Conservation (phyloP, 2,329 filamentous ascomycete genomes). For the Samsoniella hepiali region DNA sequence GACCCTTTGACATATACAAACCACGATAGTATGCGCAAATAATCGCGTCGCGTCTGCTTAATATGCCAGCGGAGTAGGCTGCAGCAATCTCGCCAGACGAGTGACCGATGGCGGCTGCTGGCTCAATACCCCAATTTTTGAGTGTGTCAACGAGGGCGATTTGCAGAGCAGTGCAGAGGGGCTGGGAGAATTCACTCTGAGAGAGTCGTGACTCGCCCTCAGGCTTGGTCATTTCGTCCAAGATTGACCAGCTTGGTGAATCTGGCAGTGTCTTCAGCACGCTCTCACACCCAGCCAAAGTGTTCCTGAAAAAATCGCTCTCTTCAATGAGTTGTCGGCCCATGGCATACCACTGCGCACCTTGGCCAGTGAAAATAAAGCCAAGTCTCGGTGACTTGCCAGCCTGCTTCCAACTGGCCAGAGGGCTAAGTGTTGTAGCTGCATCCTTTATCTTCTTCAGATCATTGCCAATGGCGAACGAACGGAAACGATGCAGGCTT, state of each 20-base stretch:
- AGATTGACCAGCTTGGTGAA: slow-evolving; percentile 26
- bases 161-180: slow-evolving; percentile 31
- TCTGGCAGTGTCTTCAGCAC: slow-evolving; percentile 22
- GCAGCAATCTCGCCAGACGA: slow-evolving; percentile 51
- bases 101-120: slow-evolving; percentile 42
- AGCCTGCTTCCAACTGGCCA: slow-evolving; percentile 20
- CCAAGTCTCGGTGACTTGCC: not conserved
- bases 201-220: slow-evolving; percentile 18
- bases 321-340: slow-evolving; percentile 29
- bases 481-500: slow-evolving; percentile 18
- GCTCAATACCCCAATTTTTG: slow-evolving; percentile 29
- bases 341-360: slow-evolving; percentile 30
- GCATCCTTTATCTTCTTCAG: not conserved
- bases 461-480: slow-evolving; percentile 10
- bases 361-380: slow-evolving; percentile 32
- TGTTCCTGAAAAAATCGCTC: not conserved
- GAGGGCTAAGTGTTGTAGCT: slow-evolving; percentile 19
- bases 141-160: slow-evolving; percentile 29
- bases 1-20: slow-evolving; percentile 30
- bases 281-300: slow-evolving; percentile 24
- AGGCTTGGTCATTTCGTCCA: slow-evolving; percentile 23
- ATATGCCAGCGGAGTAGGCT: slow-evolving; percentile 46
- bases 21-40: slow-evolving; percentile 23
- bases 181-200: slow-evolving; percentile 29
- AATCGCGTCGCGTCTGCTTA: slow-evolving; percentile 29